A percentile compares a stretch with the other conserved stretches of the same genome.
Conservation (phyloP, 495 filamentous ascomycete species). For the Beverwykella pulmonaria region DNA sequence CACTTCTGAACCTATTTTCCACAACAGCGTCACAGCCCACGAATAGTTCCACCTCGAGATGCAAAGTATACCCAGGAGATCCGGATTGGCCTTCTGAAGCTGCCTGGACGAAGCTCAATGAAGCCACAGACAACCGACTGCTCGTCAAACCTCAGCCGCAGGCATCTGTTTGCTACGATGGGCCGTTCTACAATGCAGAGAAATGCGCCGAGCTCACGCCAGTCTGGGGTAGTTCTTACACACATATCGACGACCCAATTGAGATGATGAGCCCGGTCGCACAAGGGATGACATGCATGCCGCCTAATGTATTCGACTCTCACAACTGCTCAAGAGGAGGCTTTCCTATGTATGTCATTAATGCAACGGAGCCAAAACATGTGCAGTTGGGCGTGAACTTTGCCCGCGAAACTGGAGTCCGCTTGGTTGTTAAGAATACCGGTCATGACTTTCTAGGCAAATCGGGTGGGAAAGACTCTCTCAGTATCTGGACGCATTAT, state of each 20-base stretch:
- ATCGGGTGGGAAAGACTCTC: conserved; percentile 21
- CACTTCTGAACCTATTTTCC: not conserved
- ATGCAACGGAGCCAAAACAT: conserved; percentile 58
- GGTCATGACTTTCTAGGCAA: conserved; percentile 53
- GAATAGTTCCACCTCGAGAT: not conserved
- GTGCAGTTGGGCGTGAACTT: conserved; percentile 65
- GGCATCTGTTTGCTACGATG: conserved; percentile 33
- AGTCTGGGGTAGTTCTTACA: conserved; percentile 21
- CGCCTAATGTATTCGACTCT: conserved; percentile 24
- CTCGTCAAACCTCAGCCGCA: conserved; percentile 20
- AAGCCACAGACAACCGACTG: conserved; percentile 19
- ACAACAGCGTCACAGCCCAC: not conserved
- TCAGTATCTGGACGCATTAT: conserved; percentile 39
- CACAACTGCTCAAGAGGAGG: conserved; percentile 57
- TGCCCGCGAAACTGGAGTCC: conserved; percentile 60
- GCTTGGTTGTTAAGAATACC: conserved; percentile 70
- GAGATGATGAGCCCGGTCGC: conserved; percentile 30
- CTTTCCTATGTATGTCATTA: conserved; percentile 63
- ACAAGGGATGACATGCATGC: conserved; percentile 34
- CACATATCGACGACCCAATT: conserved; percentile 29
- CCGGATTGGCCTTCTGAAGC: conserved; percentile 28
- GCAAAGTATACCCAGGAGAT: conserved; percentile 34
- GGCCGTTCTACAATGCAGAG: conserved; percentile 20
- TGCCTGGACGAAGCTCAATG: conserved; percentile 29
- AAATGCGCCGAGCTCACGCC: conserved; percentile 28